Base-by-base conservation (phyloP, 306 rosid genomes). In the Castanea sativa region DNA sequence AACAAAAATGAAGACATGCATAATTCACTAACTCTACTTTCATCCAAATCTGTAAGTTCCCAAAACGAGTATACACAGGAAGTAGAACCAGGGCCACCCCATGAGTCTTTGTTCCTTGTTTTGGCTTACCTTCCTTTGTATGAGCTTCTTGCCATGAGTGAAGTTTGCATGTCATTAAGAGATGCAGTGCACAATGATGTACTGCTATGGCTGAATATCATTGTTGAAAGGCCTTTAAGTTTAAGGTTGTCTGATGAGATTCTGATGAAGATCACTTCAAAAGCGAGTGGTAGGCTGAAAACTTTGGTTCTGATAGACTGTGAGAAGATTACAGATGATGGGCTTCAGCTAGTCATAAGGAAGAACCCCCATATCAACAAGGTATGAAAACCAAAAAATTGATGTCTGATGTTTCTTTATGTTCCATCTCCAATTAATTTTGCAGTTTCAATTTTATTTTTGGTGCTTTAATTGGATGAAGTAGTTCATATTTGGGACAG, bases 141-240 rank as follows among this genome's bases (percentile, higher is more conserved):
- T 55, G 92, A 92, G 90, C 83, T 92, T 81, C 81, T 92, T n/a
- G 60, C 88, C 83, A 80, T 87, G 84, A 85, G 88, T 65, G 80
- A 77, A 70, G 92, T 89, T 45, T 92, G 97, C 83, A 77, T 14
- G 10, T 83, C 89, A 30, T 84, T 94, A 2, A 86, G 92, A 58
- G 91, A 92, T 61, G 92, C 89, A 30, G 88, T 90, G 55, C 82
- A 81, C 80, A 78, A 80, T 11, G 95, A 94, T 75, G 82, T 91
- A 18, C 56, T 92, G 59, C 87, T 88, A 55, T 94, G 99, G 97
- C 83, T 89, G 45, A 75, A 87, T 29, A 59, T 91, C 85, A 8
- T 83, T 30, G 89, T 91, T 55, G 79, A 92, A 68, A 68, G 83
- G n/a, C 97, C 92, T 25, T 81, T 94, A 27, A 85, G 20, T 88